These are phyloP conservation scores for Candida bentonensis DNA, from an alignment of 805 yeast genomes.

Conservation along the genomic window DNA sequence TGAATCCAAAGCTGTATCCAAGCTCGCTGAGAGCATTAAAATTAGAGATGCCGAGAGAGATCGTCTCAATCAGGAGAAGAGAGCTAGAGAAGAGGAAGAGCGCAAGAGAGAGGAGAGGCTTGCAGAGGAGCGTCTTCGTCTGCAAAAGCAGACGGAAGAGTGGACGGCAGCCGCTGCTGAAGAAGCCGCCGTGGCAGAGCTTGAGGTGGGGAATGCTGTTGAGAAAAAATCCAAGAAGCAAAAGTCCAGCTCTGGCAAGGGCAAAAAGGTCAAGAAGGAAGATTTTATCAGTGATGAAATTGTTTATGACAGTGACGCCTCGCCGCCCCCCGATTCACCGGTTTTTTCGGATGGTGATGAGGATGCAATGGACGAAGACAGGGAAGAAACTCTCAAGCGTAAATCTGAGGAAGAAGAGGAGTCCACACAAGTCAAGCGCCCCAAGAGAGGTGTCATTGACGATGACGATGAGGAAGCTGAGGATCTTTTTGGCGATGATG, in stretches of 20 bases:
- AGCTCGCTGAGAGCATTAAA: constrained; percentile 61
- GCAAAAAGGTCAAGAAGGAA: constrained; percentile 11
- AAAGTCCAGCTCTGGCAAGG: constrained; percentile 4
- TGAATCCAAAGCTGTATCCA: constrained; percentile 42
- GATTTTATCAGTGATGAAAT: constrained; percentile 26
- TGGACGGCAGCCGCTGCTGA: constrained; percentile 30
- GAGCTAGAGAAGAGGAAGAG: constrained; percentile 14
- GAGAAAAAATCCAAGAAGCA: constrained; percentile 7
- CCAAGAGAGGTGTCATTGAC: constrained; percentile 9
- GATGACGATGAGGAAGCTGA: constrained; percentile 10
- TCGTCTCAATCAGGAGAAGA: constrained; percentile 24
- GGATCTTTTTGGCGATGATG: constrained; percentile 15
- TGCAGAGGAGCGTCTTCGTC: constrained; percentile 18
- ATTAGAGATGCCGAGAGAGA: constrained; percentile 43
- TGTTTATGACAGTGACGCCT: constrained; percentile 25
- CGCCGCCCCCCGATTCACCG: constrained; percentile 8
- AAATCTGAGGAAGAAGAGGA: constrained; percentile 17
- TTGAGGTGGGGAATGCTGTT: constrained; percentile 10
- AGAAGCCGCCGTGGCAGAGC: constrained; percentile 18
- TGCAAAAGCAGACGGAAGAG: constrained; percentile 21
- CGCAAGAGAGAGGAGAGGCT: constrained; percentile 15
- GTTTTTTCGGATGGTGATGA: constrained; percentile 19
- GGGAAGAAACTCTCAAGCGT: constrained; percentile 7
- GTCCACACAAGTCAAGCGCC: constrained; percentile 11
- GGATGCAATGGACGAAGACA: constrained; percentile 18